Evolutionary conservation across 2,329 filamentous ascomycete genomes (phyloP).

Genomic region (Neonectria neomacrospora): DNA sequence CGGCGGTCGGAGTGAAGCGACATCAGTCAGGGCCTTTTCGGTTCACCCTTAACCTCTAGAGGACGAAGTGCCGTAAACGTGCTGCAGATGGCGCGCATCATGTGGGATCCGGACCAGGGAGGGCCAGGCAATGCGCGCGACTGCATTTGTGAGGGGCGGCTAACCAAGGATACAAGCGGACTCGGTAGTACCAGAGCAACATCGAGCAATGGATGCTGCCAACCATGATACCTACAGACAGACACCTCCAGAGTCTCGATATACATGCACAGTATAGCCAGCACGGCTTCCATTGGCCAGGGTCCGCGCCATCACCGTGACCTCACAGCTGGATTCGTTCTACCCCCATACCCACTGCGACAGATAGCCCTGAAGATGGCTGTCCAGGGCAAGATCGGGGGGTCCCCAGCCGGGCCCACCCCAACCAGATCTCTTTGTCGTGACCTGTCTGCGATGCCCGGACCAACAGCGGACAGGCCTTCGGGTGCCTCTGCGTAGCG

Average conservation of each 20-base stretch:
- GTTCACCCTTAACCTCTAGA: constrained; percentile 29
- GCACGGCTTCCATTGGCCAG: neutral
- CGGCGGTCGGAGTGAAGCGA: constrained; percentile 21
- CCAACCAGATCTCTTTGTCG: constrained; percentile 34
- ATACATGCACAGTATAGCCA: neutral
- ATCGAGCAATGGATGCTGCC: constrained; percentile 36
- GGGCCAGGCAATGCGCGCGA: constrained; percentile 16
- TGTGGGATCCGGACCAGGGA: constrained; percentile 35
- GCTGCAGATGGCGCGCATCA: constrained; percentile 39
- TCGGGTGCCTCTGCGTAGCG: constrained; percentile 13
- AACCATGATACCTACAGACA: neutral
- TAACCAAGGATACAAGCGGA: constrained; percentile 43
- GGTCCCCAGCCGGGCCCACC: constrained; percentile 33
- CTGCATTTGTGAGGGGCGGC: constrained; percentile 32
- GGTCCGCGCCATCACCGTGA: constrained; percentile 8
- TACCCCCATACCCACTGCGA: neutral
- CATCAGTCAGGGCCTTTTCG: constrained; percentile 5
- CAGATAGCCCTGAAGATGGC: constrained; percentile 23
- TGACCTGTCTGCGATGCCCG: constrained; percentile 7
- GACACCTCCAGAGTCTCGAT: neutral
- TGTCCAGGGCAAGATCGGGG: constrained; percentile 38
- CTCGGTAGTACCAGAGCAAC: constrained; percentile 24
- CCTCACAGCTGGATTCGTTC: constrained; percentile 4
- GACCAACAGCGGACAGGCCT: constrained; percentile 5
- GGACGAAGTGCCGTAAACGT: constrained; percentile 28